Percentiles rank a stretch among this genome's conserved stretches.
Evolutionary conservation across 768 basidiomycete genomes (phyloP).

Genomic region (Kwoniella dejecticola): DNA sequence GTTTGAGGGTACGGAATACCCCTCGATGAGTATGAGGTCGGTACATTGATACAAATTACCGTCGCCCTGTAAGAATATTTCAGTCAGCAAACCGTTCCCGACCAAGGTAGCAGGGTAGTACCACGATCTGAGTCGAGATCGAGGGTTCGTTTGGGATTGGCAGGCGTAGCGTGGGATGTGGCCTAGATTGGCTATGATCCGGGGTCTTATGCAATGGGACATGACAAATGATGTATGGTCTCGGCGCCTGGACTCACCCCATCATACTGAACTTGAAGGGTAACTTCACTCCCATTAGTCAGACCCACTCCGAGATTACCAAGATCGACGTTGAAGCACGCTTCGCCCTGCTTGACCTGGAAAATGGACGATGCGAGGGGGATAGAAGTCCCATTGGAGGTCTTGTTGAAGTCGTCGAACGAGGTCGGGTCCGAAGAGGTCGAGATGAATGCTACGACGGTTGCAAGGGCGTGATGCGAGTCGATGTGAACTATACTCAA

Average conservation of each 20-base stretch:
- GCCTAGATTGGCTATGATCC: no score
- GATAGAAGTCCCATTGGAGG: conserved; percentile 47
- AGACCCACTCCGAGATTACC: conserved; percentile 61
- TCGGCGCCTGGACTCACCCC: conserved; percentile 34
- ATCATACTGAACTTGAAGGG: conserved; percentile 61
- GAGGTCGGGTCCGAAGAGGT: conserved; percentile 62
- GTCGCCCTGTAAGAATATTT: conserved; percentile 62
- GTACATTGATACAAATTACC: conserved; percentile 75
- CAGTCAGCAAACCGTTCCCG: no score
- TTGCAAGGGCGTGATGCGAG: conserved; percentile 32
- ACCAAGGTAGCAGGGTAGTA: no score
- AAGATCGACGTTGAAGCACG: conserved; percentile 71
- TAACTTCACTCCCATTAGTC: conserved; percentile 69
- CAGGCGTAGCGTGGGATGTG: no score
- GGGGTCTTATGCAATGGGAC: neutral
- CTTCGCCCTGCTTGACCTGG: conserved; percentile 60
- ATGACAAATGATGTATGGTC: neutral
- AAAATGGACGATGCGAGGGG: conserved; percentile 40
- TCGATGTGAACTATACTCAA: conserved; percentile 17
- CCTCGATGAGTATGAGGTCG: conserved; percentile 70
- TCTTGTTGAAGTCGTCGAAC: conserved; percentile 66
- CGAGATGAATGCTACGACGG: conserved; percentile 62
- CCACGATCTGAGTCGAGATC: no score
- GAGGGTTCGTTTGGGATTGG: no score
- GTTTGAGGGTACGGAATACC: conserved; percentile 61